A percentile compares a stretch with the other conserved stretches of the same genome.
phyloP scores from a whole-genome alignment of 176 grass and related monocot genomes.

The Carex cristatella region DNA sequence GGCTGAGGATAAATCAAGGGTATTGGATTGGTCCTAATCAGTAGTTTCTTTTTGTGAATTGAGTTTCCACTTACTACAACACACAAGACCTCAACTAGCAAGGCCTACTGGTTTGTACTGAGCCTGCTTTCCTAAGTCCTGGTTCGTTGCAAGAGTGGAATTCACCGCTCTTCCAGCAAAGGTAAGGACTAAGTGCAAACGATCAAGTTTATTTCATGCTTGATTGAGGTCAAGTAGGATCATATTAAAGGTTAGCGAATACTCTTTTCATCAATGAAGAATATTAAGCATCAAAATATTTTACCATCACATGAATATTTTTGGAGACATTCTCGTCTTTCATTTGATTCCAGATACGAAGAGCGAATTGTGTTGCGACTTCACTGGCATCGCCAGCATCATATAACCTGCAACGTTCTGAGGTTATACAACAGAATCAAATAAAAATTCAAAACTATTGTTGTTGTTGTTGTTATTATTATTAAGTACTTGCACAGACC shows the following conservation, averaged over 20 bases:
- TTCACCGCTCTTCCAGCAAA: no score
- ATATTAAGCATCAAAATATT: not conserved
- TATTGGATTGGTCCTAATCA: not conserved
- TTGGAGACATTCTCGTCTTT: slow-evolving; percentile 34
- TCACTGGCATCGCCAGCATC: slow-evolving; percentile 41
- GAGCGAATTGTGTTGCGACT: slow-evolving; percentile 50
- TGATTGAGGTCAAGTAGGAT: not conserved
- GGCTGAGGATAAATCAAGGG: not conserved
- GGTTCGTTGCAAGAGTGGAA: no score
- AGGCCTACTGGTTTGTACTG: no score
- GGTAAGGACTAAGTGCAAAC: not conserved
- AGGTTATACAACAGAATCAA: slow-evolving; percentile 7
- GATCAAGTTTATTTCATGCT: not conserved
- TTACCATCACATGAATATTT: slow-evolving; percentile 39
- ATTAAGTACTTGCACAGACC: not conserved
- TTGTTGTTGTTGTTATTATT: not conserved
- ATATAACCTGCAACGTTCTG: slow-evolving; percentile 40
- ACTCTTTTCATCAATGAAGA: not conserved
- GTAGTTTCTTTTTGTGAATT: no score
- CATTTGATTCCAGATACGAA: slow-evolving; percentile 60
- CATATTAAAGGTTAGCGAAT: not conserved
- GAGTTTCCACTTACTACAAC: no score
- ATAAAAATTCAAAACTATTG: not conserved
- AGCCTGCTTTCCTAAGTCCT: no score
- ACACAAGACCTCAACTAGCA: no score